Base-by-base conservation (phyloP, 495 filamentous ascomycete genomes). In the Glonium stellatum region DNA sequence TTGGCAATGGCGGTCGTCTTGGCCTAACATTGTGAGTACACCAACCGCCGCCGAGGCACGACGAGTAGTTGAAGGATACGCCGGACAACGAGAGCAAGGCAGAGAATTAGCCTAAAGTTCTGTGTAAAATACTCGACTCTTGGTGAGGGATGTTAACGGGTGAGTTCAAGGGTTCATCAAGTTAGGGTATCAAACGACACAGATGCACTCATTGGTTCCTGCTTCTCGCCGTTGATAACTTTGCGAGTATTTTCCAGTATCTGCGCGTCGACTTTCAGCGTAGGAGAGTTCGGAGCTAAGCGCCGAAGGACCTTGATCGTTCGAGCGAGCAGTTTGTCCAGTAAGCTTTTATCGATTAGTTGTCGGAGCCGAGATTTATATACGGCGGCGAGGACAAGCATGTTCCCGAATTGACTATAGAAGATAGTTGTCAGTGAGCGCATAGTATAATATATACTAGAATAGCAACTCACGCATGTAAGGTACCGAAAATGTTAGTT, bases 401-500 rank as follows among this genome's bases (percentile, higher is more conserved):
- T 84, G 69, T 97, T 98, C 53, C 93, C 93, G 73, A 95, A 98
- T 91, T 97, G 93, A 10, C 92, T 96, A 60, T 13, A 61, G 4
- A 50, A n/a, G 15, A 19, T 52, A 36, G 5, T 25, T n/a, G 36
- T 18, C 27, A n/a, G 18, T 22, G 18, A 18, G 12, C 13, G 39
- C 39, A 44, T 13, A 15, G 13, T 11, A 44, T 13, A 15, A 44
- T 11, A 44, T 13, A 18, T 44, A 15, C 36, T 44, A 18, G 39
- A 18, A 44, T 11, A 15, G 1, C 10, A 52, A 82, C 90, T 83
- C 90, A 97, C 91, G 92, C 92, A 79, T 96, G 92, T 62, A 91
- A 87, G 12, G 92, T 97, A 22, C 92, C 92, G 71, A 95, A 95
- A 23, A 96, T 88, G 68, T 96, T 97, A 9, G 92, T 97, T 46